phyloP scores from a whole-genome alignment of 106 monocot species.

The Dendrobium chrysotoxum region DNA sequence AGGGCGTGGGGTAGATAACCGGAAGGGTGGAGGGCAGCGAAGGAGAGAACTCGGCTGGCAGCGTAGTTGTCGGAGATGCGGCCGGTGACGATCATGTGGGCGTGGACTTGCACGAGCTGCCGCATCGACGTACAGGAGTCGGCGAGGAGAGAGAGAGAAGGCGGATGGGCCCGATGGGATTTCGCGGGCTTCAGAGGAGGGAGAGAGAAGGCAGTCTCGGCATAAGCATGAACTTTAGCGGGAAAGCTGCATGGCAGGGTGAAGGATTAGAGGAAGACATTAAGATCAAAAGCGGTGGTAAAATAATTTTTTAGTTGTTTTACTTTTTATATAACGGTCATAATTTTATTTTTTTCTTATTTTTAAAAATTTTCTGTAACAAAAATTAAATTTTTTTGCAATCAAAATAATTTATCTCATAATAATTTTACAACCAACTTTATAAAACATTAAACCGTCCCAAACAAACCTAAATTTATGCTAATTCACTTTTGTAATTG shows the following conservation, averaged over 20 bases:
- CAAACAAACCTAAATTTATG: too few species aligned
- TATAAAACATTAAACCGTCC: too few species aligned
- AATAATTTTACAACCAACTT: too few species aligned
- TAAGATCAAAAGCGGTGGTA: too few species aligned
- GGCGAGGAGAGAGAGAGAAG: conserved; percentile 56
- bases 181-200: neutral
- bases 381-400: too few species aligned
- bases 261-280: neutral
- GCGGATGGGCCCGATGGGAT: neutral
- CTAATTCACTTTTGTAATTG: too few species aligned
- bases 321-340: too few species aligned
- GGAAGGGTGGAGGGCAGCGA: conserved; percentile 34
- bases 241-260: too few species aligned
- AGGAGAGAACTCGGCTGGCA: conserved; percentile 52
- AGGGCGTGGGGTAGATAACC: conserved; percentile 37
- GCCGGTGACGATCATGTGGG: conserved; percentile 66
- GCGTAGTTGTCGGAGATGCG: conserved; percentile 75
- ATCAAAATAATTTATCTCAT: too few species aligned
- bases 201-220: neutral
- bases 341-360: too few species aligned
- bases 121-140: conserved; percentile 52
- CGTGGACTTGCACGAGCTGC: conserved; percentile 59
- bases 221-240: neutral
- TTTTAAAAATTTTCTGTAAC: too few species aligned
- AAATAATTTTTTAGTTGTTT: too few species aligned